A percentile compares a stretch with the other conserved stretches of the same genome.
phyloP scores from a whole-genome alignment of 129 eudicot species.

The Escallonia rubra region DNA sequence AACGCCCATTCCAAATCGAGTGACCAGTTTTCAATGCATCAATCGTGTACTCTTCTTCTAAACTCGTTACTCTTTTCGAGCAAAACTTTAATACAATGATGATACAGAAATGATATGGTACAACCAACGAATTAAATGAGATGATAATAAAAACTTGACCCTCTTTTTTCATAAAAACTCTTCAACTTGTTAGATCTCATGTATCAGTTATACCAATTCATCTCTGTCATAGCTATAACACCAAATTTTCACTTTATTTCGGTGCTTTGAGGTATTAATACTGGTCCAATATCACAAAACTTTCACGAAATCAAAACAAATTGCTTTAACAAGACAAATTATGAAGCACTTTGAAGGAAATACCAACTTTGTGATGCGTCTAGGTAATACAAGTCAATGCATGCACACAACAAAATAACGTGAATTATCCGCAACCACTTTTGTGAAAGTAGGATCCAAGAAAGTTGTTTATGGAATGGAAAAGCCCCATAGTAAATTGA shows the following conservation, averaged over 20 bases:
- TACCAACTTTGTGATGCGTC: neutral
- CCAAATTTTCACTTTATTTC: too few species aligned
- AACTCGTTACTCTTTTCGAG: neutral
- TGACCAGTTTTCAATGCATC: neutral
- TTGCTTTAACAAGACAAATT: neutral
- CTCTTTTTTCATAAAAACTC: too few species aligned
- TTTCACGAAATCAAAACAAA: neutral
- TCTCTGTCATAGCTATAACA: too few species aligned
- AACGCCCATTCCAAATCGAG: neutral
- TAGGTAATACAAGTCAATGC: neutral
- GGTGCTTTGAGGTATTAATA: neutral
- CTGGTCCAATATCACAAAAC: neutral
- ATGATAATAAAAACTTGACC: too few species aligned
- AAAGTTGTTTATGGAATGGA: too few species aligned
- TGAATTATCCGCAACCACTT: too few species aligned
- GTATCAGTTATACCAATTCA: too few species aligned
- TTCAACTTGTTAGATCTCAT: too few species aligned
- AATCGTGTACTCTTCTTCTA: neutral
- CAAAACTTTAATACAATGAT: neutral
- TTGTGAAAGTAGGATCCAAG: too few species aligned
- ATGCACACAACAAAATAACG: neutral
- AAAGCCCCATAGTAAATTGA: too few species aligned
- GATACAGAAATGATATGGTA: too few species aligned
- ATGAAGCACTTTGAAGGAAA: neutral
- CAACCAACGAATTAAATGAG: too few species aligned